phyloP scores from a whole-genome alignment of 2,329 filamentous ascomycete species.

The Botrytis elliptica region DNA sequence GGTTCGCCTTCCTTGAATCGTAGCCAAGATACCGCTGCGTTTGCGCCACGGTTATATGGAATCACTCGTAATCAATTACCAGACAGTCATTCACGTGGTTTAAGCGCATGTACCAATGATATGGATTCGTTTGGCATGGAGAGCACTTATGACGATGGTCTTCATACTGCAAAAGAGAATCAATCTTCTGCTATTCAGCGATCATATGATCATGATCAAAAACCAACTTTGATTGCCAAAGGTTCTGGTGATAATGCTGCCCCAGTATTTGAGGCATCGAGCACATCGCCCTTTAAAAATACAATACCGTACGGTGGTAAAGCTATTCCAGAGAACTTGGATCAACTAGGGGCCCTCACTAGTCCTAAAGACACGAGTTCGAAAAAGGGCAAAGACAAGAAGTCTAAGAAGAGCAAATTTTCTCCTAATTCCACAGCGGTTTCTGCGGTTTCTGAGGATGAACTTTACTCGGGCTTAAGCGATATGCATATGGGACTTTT shows the following conservation, averaged over 20 bases:
- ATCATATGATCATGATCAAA: not conserved
- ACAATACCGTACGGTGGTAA: not conserved
- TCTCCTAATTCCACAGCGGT: not conserved
- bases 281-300: not conserved
- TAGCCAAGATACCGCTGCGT: not conserved
- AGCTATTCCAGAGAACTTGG: not conserved
- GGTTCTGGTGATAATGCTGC: not conserved
- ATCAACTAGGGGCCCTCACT: not conserved
- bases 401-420: not conserved
- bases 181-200: not conserved
- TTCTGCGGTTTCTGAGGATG: slow-evolving; percentile 2
- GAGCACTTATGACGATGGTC: not conserved
- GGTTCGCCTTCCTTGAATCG: not conserved
- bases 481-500: slow-evolving; percentile 3
- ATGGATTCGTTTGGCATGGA: slow-evolving; percentile 1
- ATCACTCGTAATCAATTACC: not conserved
- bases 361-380: not conserved
- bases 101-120: not conserved
- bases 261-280: not conserved
- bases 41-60: not conserved
- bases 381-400: not conserved
- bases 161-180: not conserved
- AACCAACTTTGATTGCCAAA: not conserved
- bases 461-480: slow-evolving; percentile 10
- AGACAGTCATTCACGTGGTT: not conserved